Conservation (phyloP, 345 rosid species). For the Syzygium grande region DNA sequence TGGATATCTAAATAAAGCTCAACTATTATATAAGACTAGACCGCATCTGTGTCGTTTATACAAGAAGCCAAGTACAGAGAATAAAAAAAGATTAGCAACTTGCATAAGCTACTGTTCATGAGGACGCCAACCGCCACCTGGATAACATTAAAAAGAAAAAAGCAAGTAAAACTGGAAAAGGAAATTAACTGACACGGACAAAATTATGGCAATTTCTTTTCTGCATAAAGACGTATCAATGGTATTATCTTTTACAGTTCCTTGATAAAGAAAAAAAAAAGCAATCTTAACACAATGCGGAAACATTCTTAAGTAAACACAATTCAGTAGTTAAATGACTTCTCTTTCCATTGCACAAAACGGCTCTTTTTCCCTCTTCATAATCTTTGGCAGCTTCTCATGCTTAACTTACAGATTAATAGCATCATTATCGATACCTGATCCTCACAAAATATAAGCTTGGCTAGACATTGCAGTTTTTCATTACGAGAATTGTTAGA, state of each 20-base stretch:
- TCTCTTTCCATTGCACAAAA: not conserved
- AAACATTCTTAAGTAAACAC: not conserved
- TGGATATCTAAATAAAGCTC: not conserved
- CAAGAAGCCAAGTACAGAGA: not conserved
- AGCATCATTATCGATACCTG: not conserved
- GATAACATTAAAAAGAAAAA: not conserved
- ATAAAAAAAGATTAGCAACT: not conserved
- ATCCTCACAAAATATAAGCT: not conserved
- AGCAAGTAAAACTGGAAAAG: not conserved
- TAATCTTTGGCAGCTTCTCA: not conserved
- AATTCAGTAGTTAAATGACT: not conserved
- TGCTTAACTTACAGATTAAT: not conserved
- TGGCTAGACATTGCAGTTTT: not conserved
- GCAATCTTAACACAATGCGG: not conserved
- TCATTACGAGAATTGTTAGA: not conserved
- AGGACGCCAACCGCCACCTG: not conserved
- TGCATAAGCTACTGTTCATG: not conserved
- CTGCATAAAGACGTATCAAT: not conserved
- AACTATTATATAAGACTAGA: not conserved
- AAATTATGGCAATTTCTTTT: not conserved
- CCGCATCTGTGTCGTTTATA: not conserved
- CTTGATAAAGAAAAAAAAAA: not conserved
- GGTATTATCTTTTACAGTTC: not conserved
- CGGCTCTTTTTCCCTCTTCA: not conserved
- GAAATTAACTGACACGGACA: not conserved